Evolutionary conservation across 805 yeast genomes (phyloP).

Genomic region (Barnettozyma vustinii): DNA sequence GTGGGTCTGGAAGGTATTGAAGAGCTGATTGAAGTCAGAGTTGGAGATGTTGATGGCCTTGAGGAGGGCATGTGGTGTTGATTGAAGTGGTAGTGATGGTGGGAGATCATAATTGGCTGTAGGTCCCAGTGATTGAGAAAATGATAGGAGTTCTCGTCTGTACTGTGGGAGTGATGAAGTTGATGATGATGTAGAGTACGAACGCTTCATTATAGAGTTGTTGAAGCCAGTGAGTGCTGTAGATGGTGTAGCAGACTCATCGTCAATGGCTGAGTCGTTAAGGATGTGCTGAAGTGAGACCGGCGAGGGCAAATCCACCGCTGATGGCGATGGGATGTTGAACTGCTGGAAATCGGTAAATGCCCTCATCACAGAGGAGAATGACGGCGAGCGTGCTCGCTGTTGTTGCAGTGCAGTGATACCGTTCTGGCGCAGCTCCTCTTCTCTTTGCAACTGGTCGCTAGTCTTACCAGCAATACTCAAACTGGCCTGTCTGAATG

Average conservation of each 20-base stretch:
- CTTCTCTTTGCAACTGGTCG: slow-evolving; percentile 31
- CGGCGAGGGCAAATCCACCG: slow-evolving; percentile 14
- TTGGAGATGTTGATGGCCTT: slow-evolving; percentile 2
- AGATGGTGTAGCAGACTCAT: slow-evolving; percentile 4
- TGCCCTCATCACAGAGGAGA: slow-evolving; percentile 19
- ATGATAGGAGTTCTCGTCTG: slow-evolving; percentile 16
- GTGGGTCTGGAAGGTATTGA: slow-evolving; percentile 36
- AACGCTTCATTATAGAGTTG: slow-evolving; percentile 5
- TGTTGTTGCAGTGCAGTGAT: background rate
- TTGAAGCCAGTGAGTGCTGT: background rate
- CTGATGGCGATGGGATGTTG: slow-evolving; percentile 17
- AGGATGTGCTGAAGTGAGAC: slow-evolving; percentile 3
- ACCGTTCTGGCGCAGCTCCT: background rate
- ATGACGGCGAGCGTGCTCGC: slow-evolving; percentile 13
- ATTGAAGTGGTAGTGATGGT: background rate
- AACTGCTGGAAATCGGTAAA: slow-evolving; percentile 22
- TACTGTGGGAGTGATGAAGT: slow-evolving; percentile 21
- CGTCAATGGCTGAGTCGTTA: slow-evolving; percentile 8
- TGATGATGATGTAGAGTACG: slow-evolving; percentile 18
- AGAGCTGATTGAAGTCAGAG: slow-evolving; percentile 20
- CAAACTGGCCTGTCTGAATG: slow-evolving; percentile 49
- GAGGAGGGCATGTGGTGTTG: background rate
- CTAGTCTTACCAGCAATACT: slow-evolving; percentile 53
- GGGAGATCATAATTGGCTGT: background rate
- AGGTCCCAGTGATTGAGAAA: slow-evolving; percentile 11